Conservation (phyloP, 2,329 filamentous ascomycete species). For the Talaromyces funiculosus region DNA sequence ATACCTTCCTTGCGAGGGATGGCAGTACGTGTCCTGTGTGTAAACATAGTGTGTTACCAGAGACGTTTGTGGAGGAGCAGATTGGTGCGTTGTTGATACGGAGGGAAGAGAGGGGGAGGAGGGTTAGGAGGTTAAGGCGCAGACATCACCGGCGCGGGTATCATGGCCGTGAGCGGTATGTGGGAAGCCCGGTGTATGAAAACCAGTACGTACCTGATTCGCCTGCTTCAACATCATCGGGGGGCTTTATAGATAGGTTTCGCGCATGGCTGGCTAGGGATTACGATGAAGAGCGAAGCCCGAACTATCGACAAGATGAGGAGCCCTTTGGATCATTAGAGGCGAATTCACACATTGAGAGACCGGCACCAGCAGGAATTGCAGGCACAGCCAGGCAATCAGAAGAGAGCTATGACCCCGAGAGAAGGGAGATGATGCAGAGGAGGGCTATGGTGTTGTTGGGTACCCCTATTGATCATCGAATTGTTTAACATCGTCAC, state of each 20-base stretch:
- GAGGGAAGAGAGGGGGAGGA: conserved; percentile 65
- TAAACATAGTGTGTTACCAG: conserved; percentile 74
- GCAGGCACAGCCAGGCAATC: background rate
- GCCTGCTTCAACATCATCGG: background rate
- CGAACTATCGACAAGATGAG: background rate
- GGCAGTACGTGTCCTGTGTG: conserved; percentile 89
- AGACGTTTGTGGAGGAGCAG: conserved; percentile 56
- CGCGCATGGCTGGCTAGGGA: background rate
- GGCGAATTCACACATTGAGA: background rate
- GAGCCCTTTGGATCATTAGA: background rate
- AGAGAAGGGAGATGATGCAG: conserved; percentile 14
- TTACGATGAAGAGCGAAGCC: background rate
- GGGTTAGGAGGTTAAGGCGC: background rate
- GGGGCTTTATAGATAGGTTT: background rate
- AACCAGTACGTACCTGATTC: background rate
- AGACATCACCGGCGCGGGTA: background rate
- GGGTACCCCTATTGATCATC: conserved; percentile 8
- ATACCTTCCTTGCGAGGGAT: conserved; percentile 69
- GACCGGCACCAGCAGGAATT: background rate
- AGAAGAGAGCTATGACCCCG: background rate
- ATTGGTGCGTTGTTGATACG: conserved; percentile 85
- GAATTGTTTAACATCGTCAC: background rate
- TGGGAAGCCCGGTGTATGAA: background rate
- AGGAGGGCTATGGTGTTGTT: conserved; percentile 12
- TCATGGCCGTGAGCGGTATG: background rate